Conservation (phyloP, 2,329 filamentous ascomycete genomes). For the Aspergillus brasiliensis region DNA sequence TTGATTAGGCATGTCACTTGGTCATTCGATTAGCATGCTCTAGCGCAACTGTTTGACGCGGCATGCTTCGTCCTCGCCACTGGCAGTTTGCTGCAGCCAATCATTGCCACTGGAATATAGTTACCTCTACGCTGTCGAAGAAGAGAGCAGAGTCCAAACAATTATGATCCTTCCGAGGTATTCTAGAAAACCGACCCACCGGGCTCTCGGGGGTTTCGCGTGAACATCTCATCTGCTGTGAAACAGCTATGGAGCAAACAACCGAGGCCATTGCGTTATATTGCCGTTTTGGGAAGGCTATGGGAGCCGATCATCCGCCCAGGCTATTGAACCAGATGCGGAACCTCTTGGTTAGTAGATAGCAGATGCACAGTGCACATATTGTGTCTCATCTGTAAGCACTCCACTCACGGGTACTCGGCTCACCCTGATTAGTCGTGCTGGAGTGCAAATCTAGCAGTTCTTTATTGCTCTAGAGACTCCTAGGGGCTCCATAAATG, state of each 20-base stretch:
- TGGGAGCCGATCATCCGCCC: background rate
- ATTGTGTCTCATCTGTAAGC: background rate
- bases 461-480: background rate
- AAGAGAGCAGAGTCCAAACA: background rate
- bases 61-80: too few species aligned
- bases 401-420: constrained; percentile 11
- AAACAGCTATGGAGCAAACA: constrained; percentile 6
- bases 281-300: background rate
- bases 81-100: background rate
- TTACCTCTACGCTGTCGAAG: background rate
- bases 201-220: background rate
- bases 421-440: background rate
- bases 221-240: background rate
- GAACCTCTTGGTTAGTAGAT: background rate
- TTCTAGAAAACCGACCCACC: background rate
- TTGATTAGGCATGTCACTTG: too few species aligned
- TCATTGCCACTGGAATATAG: background rate
- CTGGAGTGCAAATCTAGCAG: background rate
- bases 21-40: too few species aligned
- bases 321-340: background rate
- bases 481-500: background rate
- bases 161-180: background rate
- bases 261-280: background rate
- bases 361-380: background rate
- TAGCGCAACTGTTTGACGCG: too few species aligned